Evolutionary conservation across 257 asterid species (phyloP), one percentile per base, ranked within the genome.

Genomic region (Voacanga thouarsii): DNA sequence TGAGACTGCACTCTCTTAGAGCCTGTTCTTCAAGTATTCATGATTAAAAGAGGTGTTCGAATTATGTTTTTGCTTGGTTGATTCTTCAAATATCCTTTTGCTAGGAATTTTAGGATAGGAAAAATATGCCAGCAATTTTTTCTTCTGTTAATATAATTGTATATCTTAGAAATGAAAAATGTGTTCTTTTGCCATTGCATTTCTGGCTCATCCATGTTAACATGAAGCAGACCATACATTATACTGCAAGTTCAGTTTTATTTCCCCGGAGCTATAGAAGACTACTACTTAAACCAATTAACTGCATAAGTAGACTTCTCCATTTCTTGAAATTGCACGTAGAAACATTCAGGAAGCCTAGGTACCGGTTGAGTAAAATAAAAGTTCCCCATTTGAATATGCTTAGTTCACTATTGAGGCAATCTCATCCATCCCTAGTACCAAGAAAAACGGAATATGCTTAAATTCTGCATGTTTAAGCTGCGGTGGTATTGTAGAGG

Each of bases 141-240:
- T 80, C 81, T 81, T 76, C 76, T 78, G 85, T 74, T 74, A 68
- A 78, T 83, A 84, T 76, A 77, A 5, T 74, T 82, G 92, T 87
- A 87, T 78, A 88, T 83, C 77, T 80, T 83, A 77, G 56, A 78
- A 75, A 63, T 50, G n/a, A 69, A 79, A 55, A 61, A 49, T 23
- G 23, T 37, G 47, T 28, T 79, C 44, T 33, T 51, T 72, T 37
- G 53, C 72, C 2, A 2, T 16, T 39, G 26, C 12, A 33, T 10
- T 65, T 68, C 43, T 15, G 23, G 50, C 76, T 61, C 69, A 50
- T 64, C 65, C 51, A 77, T 19, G 75, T 49, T 64, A 26, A 28
- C 10, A 41, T 53, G 28, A 21, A 28, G 21, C 44, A 63, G 43
- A 9, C 53, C 45, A 60, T n/a, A 44, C 59, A 5, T 47, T 44